Base-by-base conservation (phyloP, 768 basidiomycete genomes). In the Cystobasidiopsis lactophilus region DNA sequence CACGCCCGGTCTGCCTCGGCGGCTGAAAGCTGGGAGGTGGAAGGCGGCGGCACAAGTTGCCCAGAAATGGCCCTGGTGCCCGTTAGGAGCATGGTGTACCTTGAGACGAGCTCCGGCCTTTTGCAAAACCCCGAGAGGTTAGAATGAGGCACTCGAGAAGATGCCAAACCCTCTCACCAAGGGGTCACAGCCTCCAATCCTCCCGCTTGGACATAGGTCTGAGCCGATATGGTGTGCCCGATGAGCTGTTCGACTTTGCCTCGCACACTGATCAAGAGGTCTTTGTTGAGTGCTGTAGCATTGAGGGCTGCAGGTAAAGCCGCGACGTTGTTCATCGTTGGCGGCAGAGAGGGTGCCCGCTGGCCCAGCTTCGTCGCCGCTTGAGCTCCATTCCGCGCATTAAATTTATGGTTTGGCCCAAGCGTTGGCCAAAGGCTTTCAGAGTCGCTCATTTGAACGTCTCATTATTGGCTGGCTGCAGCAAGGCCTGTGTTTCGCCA, bases 31-130 rank as follows among this genome's bases (percentile, higher is more conserved):
- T n/a, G 37, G 9, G 45, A 46, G 19, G 51, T 21, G 3, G 39
- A 21, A 27, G 55, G 55, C 5, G 55, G 52, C 10, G 55, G 51
- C 9, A 56, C 51, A 41, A 56, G 55, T 14, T 54, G 55, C 19
- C 40, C 50, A 31, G 51, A 44, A 14, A 56, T 43, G n/a, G 55
- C 52, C 16, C 50, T 52, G 11, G 55, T 52, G 38, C 52, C 43
- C 21, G 55, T 45, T 7, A 50, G 43, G 5, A 56, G 31, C n/a
- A 56, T 41, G 3, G 55, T 54, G 52, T 56, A 56, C 16, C 51
- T 44, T 5, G 40, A 19, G 10, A 52, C 40, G 11, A 56, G 52
- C 9, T 56, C 55, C 37, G 51, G 50, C 55, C 55, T 56, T 44
- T 39, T 11, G 18, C n/a, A n/a, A n/a, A 16, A 18, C 19, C n/a